phyloP scores from a whole-genome alignment of 192 early-diverging fungal genomes.

The Linderina pennispora region DNA sequence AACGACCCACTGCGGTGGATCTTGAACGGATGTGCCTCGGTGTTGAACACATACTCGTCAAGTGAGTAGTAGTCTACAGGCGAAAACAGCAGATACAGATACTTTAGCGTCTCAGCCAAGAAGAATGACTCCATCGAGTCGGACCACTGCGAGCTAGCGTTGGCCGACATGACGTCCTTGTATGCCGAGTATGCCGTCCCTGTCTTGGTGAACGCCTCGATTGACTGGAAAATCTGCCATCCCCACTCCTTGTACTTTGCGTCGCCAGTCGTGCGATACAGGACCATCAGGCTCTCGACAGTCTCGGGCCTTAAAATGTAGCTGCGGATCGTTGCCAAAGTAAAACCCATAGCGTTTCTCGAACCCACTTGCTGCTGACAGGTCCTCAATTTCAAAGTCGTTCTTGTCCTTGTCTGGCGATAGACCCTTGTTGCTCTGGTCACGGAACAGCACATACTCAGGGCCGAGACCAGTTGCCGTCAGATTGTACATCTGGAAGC shows the following conservation, averaged over 20 bases:
- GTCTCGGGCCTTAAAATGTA: slow-evolving; percentile 68
- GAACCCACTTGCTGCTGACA: slow-evolving; percentile 2
- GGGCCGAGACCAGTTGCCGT: slow-evolving; percentile 75
- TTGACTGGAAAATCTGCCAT: slow-evolving; percentile 80
- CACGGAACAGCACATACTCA: slow-evolving; percentile 80
- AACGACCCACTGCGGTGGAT: slow-evolving; percentile 21
- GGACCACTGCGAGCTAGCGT: slow-evolving; percentile 12
- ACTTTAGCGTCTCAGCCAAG: slow-evolving; percentile 90
- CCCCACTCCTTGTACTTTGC: slow-evolving; percentile 62
- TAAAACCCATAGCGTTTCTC: slow-evolving; percentile 31
- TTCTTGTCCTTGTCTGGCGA: slow-evolving; percentile 10
- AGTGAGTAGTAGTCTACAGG: slow-evolving; percentile 60
- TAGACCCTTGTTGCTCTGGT: slow-evolving; percentile 20
- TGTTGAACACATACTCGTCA: slow-evolving; percentile 89
- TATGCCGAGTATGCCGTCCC: slow-evolving; percentile 56
- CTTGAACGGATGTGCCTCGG: slow-evolving; percentile 88
- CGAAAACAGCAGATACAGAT: slow-evolving; percentile 84
- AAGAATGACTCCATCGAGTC: slow-evolving; percentile 53
- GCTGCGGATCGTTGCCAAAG: slow-evolving; percentile 41
- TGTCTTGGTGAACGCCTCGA: slow-evolving; percentile 75
- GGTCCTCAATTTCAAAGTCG: slow-evolving; percentile 24
- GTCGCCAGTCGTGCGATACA: slow-evolving; percentile 84
- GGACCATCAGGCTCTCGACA: slow-evolving; percentile 80
- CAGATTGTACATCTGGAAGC: slow-evolving; percentile 66
- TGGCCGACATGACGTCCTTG: slow-evolving; percentile 35